Evolutionary conservation across 2,329 filamentous ascomycete species (phyloP).

Genomic region (Fusarium pseudonygamai): DNA sequence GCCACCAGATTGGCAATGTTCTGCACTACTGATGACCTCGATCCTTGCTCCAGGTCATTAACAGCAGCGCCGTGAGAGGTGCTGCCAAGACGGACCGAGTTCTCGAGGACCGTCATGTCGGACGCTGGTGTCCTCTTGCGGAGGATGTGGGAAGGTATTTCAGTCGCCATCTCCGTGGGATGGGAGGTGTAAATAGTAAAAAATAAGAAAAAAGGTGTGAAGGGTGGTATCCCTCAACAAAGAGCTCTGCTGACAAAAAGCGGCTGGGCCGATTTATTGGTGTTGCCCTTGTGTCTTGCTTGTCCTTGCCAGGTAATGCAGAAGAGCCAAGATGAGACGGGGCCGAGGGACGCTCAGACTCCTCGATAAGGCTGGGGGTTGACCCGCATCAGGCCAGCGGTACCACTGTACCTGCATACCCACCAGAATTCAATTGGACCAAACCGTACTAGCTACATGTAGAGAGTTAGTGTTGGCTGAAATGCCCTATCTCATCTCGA

Average conservation of each 20-base stretch:
- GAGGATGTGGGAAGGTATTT: constrained; percentile 32
- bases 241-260: constrained; percentile 29
- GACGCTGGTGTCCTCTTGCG: constrained; percentile 36
- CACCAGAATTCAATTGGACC: neutral
- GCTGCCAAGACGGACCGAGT: constrained; percentile 13
- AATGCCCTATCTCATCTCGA: neutral
- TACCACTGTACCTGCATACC: constrained; percentile 13
- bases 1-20: constrained; percentile 36
- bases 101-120: constrained; percentile 33
- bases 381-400: constrained; percentile 7
- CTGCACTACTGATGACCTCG: constrained; percentile 30
- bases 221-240: constrained; percentile 17
- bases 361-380: neutral
- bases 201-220: constrained; percentile 7
- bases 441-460: constrained; percentile 14
- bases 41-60: constrained; percentile 26
- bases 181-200: constrained; percentile 22
- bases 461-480: constrained; percentile 3
- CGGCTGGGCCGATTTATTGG: constrained; percentile 20
- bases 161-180: constrained; percentile 13
- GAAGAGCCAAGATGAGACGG: constrained; percentile 20
- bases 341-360: neutral
- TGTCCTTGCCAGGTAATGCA: constrained; percentile 23
- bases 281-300: constrained; percentile 28
- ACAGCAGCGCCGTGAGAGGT: constrained; percentile 8